These are phyloP conservation scores for Metschnikowia hibisci DNA, from an alignment of 805 yeast species.

Conservation along the genomic window DNA sequence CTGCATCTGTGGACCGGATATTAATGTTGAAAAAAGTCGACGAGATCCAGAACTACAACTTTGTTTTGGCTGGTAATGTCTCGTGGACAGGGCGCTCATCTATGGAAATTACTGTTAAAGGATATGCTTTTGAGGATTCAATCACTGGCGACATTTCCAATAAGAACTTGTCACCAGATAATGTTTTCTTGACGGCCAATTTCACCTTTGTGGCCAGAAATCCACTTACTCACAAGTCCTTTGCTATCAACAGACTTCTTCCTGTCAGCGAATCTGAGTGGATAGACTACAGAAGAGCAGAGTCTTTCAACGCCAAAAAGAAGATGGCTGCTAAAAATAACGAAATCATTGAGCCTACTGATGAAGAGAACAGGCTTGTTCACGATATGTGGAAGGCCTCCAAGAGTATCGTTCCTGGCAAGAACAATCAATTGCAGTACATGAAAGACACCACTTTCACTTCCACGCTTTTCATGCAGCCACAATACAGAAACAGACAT, in stretches of 20 bases:
- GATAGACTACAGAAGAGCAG: slow-evolving; percentile 83
- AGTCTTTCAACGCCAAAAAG: slow-evolving; percentile 82
- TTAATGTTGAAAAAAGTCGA: slow-evolving; percentile 83
- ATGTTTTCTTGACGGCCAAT: slow-evolving; percentile 80
- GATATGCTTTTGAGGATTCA: slow-evolving; percentile 65
- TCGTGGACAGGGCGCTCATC: slow-evolving; percentile 94
- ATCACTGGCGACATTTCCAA: slow-evolving; percentile 53
- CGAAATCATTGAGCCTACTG: slow-evolving; percentile 58
- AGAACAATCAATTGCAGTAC: slow-evolving; percentile 42
- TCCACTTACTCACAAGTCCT: slow-evolving; percentile 86
- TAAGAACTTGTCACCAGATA: slow-evolving; percentile 55
- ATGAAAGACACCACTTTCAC: slow-evolving; percentile 70
- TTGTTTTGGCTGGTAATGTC: slow-evolving; percentile 84
- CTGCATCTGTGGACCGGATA: slow-evolving; percentile 91
- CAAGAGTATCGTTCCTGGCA: slow-evolving; percentile 12
- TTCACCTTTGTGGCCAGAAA: slow-evolving; percentile 95
- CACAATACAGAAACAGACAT: slow-evolving; percentile 92
- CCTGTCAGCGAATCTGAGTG: slow-evolving; percentile 76
- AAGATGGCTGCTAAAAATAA: slow-evolving; percentile 68
- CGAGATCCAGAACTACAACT: slow-evolving; percentile 68
- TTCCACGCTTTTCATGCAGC: slow-evolving; percentile 90
- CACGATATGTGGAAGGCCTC: slow-evolving; percentile 67
- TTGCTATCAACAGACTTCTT: slow-evolving; percentile 75
- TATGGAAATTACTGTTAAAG: slow-evolving; percentile 91
- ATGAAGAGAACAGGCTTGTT: slow-evolving; percentile 66